Evolutionary conservation across 345 rosid species (phyloP).

Genomic region (Populus alba): DNA sequence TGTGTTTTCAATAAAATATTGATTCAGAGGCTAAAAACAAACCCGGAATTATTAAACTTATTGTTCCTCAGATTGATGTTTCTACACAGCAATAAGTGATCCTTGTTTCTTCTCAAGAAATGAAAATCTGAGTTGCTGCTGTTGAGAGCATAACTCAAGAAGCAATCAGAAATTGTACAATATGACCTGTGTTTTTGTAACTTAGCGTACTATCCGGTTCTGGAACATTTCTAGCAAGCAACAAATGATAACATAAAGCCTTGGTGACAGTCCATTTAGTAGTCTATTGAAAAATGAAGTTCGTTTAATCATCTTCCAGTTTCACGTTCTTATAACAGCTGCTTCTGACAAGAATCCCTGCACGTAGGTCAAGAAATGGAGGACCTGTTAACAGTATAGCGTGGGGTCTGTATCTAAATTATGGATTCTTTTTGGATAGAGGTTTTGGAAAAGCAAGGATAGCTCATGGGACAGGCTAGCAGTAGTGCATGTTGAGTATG

Average conservation of each 20-base stretch:
- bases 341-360: neutral
- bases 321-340: neutral
- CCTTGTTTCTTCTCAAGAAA: too few species aligned
- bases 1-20: neutral
- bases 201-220: too few species aligned
- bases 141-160: neutral
- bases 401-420: slow-evolving; percentile 26
- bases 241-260: neutral
- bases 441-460: slow-evolving; percentile 25
- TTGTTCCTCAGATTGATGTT: neutral
- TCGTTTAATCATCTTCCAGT: neutral
- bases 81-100: too few species aligned
- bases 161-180: neutral
- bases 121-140: too few species aligned
- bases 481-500: slow-evolving; percentile 9
- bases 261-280: neutral
- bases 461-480: slow-evolving; percentile 29
- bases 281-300: neutral
- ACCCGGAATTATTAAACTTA: neutral
- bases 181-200: too few species aligned
- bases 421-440: slow-evolving; percentile 27
- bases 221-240: neutral
- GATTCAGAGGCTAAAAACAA: slow-evolving; percentile 2
- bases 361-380: neutral
- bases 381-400: neutral